phyloP scores from a whole-genome alignment of 345 rosid species.

The Linum lewisii region DNA sequence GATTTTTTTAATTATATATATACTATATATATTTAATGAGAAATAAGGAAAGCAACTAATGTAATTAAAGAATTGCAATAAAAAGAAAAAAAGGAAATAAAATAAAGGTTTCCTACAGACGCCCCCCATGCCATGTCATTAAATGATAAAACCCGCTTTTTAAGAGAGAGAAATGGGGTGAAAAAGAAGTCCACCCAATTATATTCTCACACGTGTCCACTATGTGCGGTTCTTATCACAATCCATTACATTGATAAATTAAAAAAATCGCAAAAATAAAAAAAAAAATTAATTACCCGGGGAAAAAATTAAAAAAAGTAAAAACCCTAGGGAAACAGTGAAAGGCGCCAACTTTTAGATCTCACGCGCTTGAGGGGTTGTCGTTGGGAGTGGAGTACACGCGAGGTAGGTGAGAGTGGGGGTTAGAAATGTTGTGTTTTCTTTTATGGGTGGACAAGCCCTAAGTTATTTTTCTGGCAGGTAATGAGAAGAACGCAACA shows the following conservation, averaged over 20 bases:
- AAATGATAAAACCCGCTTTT: background rate
- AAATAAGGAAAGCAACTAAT: background rate
- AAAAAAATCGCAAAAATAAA: too few species aligned
- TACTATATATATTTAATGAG: background rate
- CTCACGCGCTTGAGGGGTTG: slow-evolving; percentile 19
- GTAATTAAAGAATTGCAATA: too few species aligned
- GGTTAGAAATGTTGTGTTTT: background rate
- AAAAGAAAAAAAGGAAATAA: slow-evolving; percentile 14
- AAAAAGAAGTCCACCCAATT: slow-evolving; percentile 22
- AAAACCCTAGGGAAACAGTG: slow-evolving; percentile 48
- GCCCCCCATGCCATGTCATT: slow-evolving; percentile 45
- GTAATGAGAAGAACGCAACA: slow-evolving; percentile 1
- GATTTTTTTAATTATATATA: too few species aligned
- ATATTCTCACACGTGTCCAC: slow-evolving; percentile 24
- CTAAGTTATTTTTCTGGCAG: slow-evolving; percentile 17
- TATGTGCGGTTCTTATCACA: slow-evolving; percentile 61
- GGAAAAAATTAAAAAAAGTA: slow-evolving; percentile 7
- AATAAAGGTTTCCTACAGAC: slow-evolving; percentile 15
- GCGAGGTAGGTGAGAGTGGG: background rate
- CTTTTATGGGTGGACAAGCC: slow-evolving; percentile 21
- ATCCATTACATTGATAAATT: slow-evolving; percentile 41
- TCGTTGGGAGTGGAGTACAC: slow-evolving; percentile 7
- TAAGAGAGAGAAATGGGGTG: slow-evolving; percentile 18
- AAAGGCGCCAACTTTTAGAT: slow-evolving; percentile 9
- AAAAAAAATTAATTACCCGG: background rate